phyloP scores from a whole-genome alignment of 179 eudicot species.

The Amaranthus tricolor region DNA sequence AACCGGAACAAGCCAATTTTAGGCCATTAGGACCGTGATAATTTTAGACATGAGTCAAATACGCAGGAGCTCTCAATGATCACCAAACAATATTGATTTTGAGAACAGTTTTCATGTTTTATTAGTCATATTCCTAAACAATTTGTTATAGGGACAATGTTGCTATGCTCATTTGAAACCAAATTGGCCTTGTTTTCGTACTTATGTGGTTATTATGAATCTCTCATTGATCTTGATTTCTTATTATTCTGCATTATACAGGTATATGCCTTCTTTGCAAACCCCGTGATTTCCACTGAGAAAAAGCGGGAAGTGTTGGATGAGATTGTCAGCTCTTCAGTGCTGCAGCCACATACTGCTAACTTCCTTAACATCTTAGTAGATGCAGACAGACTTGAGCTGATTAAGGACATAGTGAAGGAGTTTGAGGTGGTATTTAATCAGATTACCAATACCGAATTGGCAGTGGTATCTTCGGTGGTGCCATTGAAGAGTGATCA shows the following conservation, averaged over 20 bases:
- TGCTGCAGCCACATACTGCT: constrained; percentile 59
- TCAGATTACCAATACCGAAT: constrained; percentile 64
- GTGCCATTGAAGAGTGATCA: constrained; percentile 75
- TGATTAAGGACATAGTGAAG: constrained; percentile 60
- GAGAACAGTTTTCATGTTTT: background rate
- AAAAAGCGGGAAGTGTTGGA: constrained; percentile 59
- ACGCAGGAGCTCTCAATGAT: background rate
- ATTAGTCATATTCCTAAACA: background rate
- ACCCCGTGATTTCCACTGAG: constrained; percentile 46
- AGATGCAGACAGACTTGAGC: constrained; percentile 64
- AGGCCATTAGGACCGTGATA: background rate
- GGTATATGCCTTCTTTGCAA: constrained; percentile 49
- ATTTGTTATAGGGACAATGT: background rate
- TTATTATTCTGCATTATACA: background rate
- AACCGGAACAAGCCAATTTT: too few species aligned
- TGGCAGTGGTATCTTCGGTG: constrained; percentile 85
- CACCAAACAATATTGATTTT: too few species aligned
- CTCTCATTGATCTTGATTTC: background rate
- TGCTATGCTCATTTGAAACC: background rate
- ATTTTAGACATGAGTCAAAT: background rate
- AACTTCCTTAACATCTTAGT: constrained; percentile 74
- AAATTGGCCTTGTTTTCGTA: background rate
- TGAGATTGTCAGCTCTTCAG: constrained; percentile 39
- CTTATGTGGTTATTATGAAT: background rate
- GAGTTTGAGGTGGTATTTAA: constrained; percentile 74